These are phyloP conservation scores for Neoboletus brunneissimus DNA, from an alignment of 768 basidiomycete genomes.

Conservation along the genomic window DNA sequence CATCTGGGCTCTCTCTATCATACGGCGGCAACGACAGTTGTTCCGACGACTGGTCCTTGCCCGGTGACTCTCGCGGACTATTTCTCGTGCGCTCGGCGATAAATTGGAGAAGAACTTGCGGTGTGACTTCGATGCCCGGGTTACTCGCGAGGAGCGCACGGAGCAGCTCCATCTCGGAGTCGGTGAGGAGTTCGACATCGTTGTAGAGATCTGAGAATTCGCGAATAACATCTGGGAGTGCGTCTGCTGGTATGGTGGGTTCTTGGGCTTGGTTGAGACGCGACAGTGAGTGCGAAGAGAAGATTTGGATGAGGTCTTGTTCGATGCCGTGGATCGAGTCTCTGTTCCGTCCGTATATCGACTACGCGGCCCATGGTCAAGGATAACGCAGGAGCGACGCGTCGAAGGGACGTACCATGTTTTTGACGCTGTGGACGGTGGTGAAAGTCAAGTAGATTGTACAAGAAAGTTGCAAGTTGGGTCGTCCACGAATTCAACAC, in stretches of 20 bases:
- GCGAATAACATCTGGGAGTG: slow-evolving; percentile 67
- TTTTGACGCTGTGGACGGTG: slow-evolving; percentile 8
- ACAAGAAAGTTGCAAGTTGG: slow-evolving; percentile 5
- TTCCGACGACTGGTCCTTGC: slow-evolving; percentile 14
- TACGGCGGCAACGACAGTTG: slow-evolving; percentile 12
- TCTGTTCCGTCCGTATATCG: slow-evolving; percentile 55
- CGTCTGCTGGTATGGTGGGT: slow-evolving; percentile 65
- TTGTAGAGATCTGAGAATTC: slow-evolving; percentile 59
- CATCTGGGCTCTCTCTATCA: slow-evolving; percentile 31
- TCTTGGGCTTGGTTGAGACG: slow-evolving; percentile 57
- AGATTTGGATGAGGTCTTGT: slow-evolving; percentile 63
- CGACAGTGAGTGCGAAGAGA: slow-evolving; percentile 60
- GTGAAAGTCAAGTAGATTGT: slow-evolving; percentile 1
- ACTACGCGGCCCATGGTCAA: slow-evolving; percentile 19
- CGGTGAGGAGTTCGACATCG: slow-evolving; percentile 60
- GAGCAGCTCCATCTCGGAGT: slow-evolving; percentile 61
- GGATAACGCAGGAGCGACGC: slow-evolving; percentile 2
- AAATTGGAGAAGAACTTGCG: slow-evolving; percentile 59
- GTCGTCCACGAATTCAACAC: slow-evolving; percentile 6
- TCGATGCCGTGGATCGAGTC: slow-evolving; percentile 73
- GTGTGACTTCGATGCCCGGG: slow-evolving; percentile 66
- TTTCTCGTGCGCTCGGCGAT: slow-evolving; percentile 59
- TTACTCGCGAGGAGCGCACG: slow-evolving; percentile 53
- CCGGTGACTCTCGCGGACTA: slow-evolving; percentile 31
- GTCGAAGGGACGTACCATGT: slow-evolving; percentile 24